Evolutionary conservation across 2,329 filamentous ascomycete genomes (phyloP), one percentile per base, ranked within the genome.

Genomic region (Colletotrichum higginsianum): DNA sequence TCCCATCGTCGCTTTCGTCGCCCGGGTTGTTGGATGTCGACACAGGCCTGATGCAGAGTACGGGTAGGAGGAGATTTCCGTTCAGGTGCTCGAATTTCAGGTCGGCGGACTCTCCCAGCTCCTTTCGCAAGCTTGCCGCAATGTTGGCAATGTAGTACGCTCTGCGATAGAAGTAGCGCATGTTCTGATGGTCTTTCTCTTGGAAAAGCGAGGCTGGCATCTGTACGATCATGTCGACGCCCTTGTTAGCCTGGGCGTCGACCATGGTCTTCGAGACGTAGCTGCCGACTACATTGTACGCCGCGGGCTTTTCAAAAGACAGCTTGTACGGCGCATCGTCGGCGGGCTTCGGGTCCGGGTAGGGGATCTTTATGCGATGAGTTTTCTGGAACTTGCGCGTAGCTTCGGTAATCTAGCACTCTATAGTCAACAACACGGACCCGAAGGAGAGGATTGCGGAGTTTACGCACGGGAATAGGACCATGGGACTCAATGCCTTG

Each of bases 131-230:
- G 5, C 89, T 90, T 40, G 90, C 90, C 16, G 94, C 91, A 67
- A 98, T 85, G 74, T 93, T 94, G 44, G 95, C 94, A 61, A 98
- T 84, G 79, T 97, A 98, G 82, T 96, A 98, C 15, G 96, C 93
- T 74, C 95, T 88, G 78, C 98, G 97, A 84, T 98, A 95, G 79
- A 98, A 98, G 83, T 97, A 98, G 73, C 96, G 90, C 85, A 96
- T 88, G 80, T 98, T 95, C 61, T 95, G 87, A 80, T 96, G 98
- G 82, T 99, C 96, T 82, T 98, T 98, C 55, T 97, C 94, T 78
- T 98, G 94, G 77, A 98, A 95, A 15, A 98, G 83, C 1, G 88
- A 84, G 68, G 85, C 81, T 6, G 96, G 96, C 90, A 99, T 97
- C 58, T 93, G 93, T 18, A 97, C 90, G 7, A 96, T 91, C 87